Base-by-base conservation (phyloP, 2,329 filamentous ascomycete genomes). In the Pseudofabraea citricarpa region DNA sequence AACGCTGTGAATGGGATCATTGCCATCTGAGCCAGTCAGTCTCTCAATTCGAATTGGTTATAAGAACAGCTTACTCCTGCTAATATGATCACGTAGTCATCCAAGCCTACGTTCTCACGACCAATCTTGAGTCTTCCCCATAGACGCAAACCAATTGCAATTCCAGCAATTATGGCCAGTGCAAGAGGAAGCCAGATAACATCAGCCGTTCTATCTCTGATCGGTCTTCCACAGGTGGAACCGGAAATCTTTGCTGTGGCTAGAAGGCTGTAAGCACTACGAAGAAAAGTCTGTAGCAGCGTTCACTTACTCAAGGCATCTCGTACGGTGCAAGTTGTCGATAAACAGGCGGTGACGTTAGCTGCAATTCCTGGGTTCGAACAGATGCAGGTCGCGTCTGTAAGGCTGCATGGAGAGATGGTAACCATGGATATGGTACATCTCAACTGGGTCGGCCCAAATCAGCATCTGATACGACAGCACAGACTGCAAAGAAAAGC, bases 331-430 rank as follows among this genome's bases (percentile, higher is more conserved):
- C 66, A 68, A 21, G 50, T 59, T 13, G 54, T 31, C 9, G 46
- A 13, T 5, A 70, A 60, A 29, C 68, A 71, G 12, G 49, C 27
- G 7, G 58, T 56, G 4, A 69, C 54, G 18, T 55, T 48, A 0
- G 45, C 48, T 18, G 60, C 62, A 21, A 70, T 56, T 2, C 54
- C 48, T 2, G 43, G 42, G 46, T 69, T 59, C 2, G 53, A 60
- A 48, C 68, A 72, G 18, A 70, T 56, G 44, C 68, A 72, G 15
- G 56, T 54, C 35, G 60, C 56, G 42, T 70, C 56, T 4, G 67
- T 64, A 1, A 56, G 46, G 4, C 59, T 52, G 45, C 68, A 71
- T 8, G 48, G 49, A 1, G 67, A 69, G n/a, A 36, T 48, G 24
- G 19, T 26, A 19, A 55, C 29, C 20, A 41, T 44, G 13, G 21